Evolutionary conservation across 345 rosid genomes (phyloP).

Genomic region (Moringa oleifera): DNA sequence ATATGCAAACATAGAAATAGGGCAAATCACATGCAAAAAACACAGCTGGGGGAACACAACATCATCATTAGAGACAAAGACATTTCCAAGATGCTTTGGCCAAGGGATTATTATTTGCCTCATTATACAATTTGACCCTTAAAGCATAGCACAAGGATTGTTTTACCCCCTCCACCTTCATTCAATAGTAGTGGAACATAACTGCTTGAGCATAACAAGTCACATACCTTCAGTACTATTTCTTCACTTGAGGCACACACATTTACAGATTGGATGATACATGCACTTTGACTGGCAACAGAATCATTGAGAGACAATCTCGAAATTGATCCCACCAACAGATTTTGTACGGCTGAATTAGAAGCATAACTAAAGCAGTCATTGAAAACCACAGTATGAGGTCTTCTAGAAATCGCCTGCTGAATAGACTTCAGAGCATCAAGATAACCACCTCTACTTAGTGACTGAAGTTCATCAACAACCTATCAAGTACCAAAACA

Average conservation of each 20-base stretch:
- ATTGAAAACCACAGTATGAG: conserved; percentile 46
- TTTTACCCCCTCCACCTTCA: background rate
- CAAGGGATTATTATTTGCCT: background rate
- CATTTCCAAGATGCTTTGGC: background rate
- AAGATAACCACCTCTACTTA: conserved; percentile 32
- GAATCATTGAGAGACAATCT: conserved; percentile 45
- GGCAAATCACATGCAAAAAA: no score
- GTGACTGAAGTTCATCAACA: conserved; percentile 53
- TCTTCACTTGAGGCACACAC: conserved; percentile 39
- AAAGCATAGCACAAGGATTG: background rate
- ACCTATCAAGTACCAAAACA: conserved; percentile 39
- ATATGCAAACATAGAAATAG: no score
- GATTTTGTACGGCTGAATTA: conserved; percentile 31
- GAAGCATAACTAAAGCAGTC: conserved; percentile 24
- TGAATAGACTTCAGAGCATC: conserved; percentile 47
- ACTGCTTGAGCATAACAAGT: background rate
- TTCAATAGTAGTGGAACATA: background rate
- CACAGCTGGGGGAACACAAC: no score
- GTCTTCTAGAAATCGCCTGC: conserved; percentile 51
- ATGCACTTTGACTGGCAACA: conserved; percentile 43
- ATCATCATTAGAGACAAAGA: background rate
- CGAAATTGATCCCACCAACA: conserved; percentile 32
- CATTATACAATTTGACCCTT: background rate
- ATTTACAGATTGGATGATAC: conserved; percentile 39
- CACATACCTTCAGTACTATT: conserved; percentile 42